phyloP scores from a whole-genome alignment of 306 rosid genomes.

The Echinosophora koreensis region DNA sequence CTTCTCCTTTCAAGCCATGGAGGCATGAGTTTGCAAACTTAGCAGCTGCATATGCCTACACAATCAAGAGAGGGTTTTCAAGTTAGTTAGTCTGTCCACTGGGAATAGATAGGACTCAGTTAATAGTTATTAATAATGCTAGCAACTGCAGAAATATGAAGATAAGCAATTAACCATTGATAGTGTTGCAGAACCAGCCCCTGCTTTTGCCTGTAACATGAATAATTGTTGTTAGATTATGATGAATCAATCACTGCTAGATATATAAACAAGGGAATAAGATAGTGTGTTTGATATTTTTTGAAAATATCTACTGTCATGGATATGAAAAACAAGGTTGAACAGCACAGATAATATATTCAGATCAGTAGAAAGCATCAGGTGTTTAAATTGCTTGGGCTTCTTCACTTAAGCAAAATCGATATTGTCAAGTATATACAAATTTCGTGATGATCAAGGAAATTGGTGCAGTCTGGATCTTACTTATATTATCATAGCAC shows the following conservation, averaged over 20 bases:
- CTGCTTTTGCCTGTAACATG: conserved; percentile 88
- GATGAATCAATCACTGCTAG: conserved; percentile 30
- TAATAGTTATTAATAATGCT: not conserved
- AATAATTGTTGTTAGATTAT: conserved; percentile 37
- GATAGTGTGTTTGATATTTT: not conserved
- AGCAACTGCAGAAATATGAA: conserved; percentile 8
- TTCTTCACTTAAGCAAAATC: not conserved
- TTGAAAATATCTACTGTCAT: conserved; percentile 11
- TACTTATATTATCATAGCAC: not conserved
- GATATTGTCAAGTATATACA: not conserved
- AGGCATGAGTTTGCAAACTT: conserved; percentile 85
- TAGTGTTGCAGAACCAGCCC: conserved; percentile 94
- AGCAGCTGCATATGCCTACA: conserved; percentile 94
- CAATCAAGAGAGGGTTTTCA: conserved; percentile 18
- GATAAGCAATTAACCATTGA: conserved; percentile 73
- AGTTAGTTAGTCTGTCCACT: conserved; percentile 3
- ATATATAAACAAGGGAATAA: not conserved
- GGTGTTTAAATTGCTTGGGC: not conserved
- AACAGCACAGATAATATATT: conserved; percentile 6
- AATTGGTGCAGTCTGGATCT: not conserved
- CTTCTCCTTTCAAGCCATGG: conserved; percentile 85
- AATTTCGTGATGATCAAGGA: not conserved
- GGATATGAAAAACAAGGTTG: not conserved
- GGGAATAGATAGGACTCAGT: not conserved
- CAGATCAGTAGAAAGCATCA: not conserved